Evolutionary conservation across 176 grass and related monocot genomes (phyloP).

Genomic region (Musa schizocarpa): DNA sequence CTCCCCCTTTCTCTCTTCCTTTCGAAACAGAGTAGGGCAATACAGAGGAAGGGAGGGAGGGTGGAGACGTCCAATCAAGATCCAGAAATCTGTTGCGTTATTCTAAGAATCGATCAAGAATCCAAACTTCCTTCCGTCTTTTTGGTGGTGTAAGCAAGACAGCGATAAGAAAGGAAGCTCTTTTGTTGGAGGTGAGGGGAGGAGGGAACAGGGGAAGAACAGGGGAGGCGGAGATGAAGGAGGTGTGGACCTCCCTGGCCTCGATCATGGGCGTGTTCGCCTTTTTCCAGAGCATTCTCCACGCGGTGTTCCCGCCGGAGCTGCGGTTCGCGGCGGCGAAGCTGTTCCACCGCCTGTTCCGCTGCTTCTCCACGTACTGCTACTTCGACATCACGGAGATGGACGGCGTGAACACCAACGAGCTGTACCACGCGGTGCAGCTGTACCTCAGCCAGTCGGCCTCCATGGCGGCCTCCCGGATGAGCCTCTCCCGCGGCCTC

Average conservation of each 20-base stretch:
- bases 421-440: slow-evolving; percentile 86
- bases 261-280: slow-evolving; percentile 78
- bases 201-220: not conserved
- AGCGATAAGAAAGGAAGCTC: no score
- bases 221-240: slow-evolving; percentile 42
- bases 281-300: slow-evolving; percentile 52
- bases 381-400: slow-evolving; percentile 93
- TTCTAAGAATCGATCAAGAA: not conserved
- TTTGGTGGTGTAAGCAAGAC: no score
- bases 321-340: slow-evolving; percentile 37
- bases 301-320: slow-evolving; percentile 63
- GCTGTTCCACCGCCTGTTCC: slow-evolving; percentile 33
- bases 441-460: slow-evolving; percentile 75
- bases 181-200: slow-evolving; percentile 1
- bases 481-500: slow-evolving; percentile 58
- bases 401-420: slow-evolving; percentile 89
- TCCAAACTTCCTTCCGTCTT: not conserved
- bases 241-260: slow-evolving; percentile 70
- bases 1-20: not conserved
- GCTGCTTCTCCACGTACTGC: slow-evolving; percentile 53
- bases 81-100: not conserved
- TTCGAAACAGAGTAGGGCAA: no score
- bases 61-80: not conserved
- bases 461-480: slow-evolving; percentile 25
- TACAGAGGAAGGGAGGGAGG: no score